A percentile compares a stretch with the other conserved stretches of the same genome.
phyloP scores from a whole-genome alignment of 2,329 filamentous ascomycete species.

The Exophiala oligosperma region DNA sequence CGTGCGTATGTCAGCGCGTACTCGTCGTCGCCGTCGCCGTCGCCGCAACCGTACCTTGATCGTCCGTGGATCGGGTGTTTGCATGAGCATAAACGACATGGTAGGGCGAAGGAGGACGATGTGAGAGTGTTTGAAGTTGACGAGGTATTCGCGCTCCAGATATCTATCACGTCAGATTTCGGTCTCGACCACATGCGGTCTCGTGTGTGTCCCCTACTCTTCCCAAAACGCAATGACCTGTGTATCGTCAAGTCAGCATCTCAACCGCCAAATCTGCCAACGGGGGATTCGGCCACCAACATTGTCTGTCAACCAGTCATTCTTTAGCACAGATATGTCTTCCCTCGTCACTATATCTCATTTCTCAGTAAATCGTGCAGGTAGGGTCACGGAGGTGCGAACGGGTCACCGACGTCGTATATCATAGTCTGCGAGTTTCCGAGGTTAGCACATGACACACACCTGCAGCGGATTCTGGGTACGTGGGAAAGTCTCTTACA shows the following conservation, averaged over 20 bases:
- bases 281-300: constrained; percentile 50
- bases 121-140: constrained; percentile 74
- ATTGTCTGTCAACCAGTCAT: constrained; percentile 97
- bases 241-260: constrained; percentile 6
- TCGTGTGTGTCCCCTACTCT: constrained; percentile 60
- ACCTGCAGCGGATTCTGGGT: no score
- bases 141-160: constrained; percentile 85
- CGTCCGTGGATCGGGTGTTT: constrained; percentile 59
- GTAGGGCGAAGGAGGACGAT: constrained; percentile 89
- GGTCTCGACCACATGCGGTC: not conserved
- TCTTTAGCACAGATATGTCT: constrained; percentile 82
- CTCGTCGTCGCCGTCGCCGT: no score
- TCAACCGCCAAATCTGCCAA: not conserved
- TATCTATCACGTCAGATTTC: constrained; percentile 50
- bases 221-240: constrained; percentile 98
- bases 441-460: not conserved
- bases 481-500: constrained; percentile 53
- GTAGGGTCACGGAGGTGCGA: not conserved
- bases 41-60: constrained; percentile 39
- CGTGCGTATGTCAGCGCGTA: constrained; percentile 38
- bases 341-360: constrained; percentile 71
- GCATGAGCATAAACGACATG: constrained; percentile 89
- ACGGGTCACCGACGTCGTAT: constrained; percentile 56
- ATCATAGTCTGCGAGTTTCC: constrained; percentile 57
- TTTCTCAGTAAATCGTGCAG: constrained; percentile 7